Conservation (phyloP, 257 asterid species). For the Scutellaria barbata region DNA sequence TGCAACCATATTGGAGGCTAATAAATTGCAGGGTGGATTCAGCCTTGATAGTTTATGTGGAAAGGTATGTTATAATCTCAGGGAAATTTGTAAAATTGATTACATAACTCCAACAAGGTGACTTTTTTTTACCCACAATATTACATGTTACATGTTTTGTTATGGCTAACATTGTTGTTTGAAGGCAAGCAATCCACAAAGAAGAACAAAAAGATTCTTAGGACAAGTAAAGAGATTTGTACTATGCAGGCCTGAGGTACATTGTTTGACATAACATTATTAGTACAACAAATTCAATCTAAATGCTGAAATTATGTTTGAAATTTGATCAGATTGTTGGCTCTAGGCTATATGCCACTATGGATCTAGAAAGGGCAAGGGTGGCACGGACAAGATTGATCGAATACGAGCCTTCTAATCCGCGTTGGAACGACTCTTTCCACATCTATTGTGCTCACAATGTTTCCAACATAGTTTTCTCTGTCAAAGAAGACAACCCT, state of each 20-base stretch:
- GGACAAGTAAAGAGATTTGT: constrained; percentile 54
- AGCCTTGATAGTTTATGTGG: constrained; percentile 50
- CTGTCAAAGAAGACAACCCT: constrained; percentile 62
- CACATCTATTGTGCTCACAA: constrained; percentile 73
- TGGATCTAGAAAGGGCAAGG: constrained; percentile 74
- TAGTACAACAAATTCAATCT: too few species aligned
- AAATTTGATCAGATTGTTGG: constrained; percentile 52
- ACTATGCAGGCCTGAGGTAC: constrained; percentile 66
- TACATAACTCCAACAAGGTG: too few species aligned
- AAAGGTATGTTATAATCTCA: constrained; percentile 41
- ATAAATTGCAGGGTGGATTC: constrained; percentile 51
- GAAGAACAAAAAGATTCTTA: constrained; percentile 43
- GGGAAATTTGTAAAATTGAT: too few species aligned
- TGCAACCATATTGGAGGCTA: constrained; percentile 67
- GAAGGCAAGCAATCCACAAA: constrained; percentile 49
- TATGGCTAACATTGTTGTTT: constrained; percentile 12
- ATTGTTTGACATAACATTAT: background rate
- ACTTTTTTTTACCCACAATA: background rate
- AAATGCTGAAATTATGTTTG: too few species aligned
- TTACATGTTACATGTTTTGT: background rate
- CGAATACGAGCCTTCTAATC: constrained; percentile 53
- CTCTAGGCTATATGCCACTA: constrained; percentile 65
- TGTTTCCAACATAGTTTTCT: constrained; percentile 65
- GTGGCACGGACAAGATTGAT: constrained; percentile 68
- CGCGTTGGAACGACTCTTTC: constrained; percentile 73